Conservation (phyloP, 371 early-diverging fungal genomes). For the Mortierella sp. region DNA sequence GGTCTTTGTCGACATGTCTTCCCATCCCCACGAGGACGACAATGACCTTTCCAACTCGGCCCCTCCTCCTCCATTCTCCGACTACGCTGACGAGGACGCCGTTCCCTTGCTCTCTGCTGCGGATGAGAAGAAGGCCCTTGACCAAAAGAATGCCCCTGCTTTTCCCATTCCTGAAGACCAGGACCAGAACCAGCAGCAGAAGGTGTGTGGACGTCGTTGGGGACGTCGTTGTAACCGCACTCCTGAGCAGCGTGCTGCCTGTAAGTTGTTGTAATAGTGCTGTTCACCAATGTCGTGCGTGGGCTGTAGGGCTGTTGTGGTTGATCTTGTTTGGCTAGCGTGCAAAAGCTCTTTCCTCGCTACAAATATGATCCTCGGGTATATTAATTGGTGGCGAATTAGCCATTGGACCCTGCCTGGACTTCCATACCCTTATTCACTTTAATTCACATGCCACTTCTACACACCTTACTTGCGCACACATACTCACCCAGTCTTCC, state of each 20-base stretch:
- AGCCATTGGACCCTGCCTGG: background rate
- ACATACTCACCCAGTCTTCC: background rate
- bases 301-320: background rate
- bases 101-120: conserved; percentile 21
- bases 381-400: background rate
- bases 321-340: background rate
- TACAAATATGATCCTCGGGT: background rate
- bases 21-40: conserved; percentile 12
- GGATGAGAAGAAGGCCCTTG: background rate
- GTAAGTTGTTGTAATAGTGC: conserved; percentile 8
- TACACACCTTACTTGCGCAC: background rate
- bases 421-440: no score
- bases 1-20: conserved; percentile 34
- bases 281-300: background rate
- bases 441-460: background rate
- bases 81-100: conserved; percentile 6
- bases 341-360: background rate
- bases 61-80: conserved; percentile 37
- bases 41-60: background rate
- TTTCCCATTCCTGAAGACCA: background rate
- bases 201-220: conserved; percentile 10
- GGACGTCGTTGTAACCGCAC: conserved; percentile 24
- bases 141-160: background rate
- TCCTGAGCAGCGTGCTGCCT: conserved; percentile 32
- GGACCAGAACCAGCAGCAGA: background rate